Conservation (phyloP, 345 rosid species). For the Populus pruinosa region DNA sequence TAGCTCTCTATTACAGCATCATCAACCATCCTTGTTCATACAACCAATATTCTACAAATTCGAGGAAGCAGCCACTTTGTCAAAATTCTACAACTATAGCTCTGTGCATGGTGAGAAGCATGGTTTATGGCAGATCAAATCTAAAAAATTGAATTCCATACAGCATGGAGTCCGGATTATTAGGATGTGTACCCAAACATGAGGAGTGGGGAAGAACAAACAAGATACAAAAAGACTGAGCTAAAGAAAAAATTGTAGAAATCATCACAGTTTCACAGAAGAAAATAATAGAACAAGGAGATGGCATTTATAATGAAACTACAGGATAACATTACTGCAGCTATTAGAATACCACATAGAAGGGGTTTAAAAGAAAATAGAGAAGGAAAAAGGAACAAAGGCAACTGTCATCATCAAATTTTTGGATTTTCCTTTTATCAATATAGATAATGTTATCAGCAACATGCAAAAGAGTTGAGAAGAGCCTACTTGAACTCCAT, state of each 20-base stretch:
- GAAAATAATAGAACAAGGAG: neutral
- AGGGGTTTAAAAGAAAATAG: neutral
- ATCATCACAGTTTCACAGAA: neutral
- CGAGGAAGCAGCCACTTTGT: neutral
- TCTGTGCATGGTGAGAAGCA: neutral
- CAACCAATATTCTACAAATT: neutral
- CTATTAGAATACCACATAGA: neutral
- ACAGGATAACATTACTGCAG: neutral
- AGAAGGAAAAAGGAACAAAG: neutral
- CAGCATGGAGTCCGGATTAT: neutral
- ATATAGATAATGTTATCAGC: neutral
- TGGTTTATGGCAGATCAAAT: neutral
- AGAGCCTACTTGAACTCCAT: constrained; percentile 69
- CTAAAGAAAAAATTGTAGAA: neutral
- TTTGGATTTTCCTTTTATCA: neutral
- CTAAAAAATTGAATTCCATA: neutral
- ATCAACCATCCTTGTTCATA: neutral
- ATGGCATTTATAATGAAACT: neutral
- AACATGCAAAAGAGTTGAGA: neutral
- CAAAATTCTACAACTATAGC: neutral
- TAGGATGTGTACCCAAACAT: neutral
- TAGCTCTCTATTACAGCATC: neutral
- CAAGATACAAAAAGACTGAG: neutral
- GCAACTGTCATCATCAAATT: neutral
- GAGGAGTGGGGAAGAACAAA: neutral